A percentile compares a stretch with the other conserved stretches of the same genome.
These are phyloP conservation scores for Brettanomyces sp. DNA, from an alignment of 805 yeast species.

Conservation along the genomic window DNA sequence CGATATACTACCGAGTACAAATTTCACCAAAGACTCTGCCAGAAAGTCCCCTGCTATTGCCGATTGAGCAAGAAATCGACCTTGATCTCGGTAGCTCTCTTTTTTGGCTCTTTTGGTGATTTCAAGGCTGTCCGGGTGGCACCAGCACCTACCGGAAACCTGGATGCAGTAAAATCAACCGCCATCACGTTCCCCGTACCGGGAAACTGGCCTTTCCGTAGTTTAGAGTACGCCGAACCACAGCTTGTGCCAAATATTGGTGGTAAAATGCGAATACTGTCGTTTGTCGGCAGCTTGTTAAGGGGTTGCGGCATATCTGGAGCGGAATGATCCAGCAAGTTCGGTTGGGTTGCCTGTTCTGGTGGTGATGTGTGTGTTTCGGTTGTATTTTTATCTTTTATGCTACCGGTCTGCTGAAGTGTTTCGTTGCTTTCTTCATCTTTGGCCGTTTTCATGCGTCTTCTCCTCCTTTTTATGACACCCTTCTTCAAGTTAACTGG, in stretches of 20 bases:
- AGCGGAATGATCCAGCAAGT: not conserved
- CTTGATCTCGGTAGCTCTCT: not conserved
- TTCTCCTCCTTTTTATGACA: slow-evolving; percentile 66
- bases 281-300: not conserved
- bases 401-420: not conserved
- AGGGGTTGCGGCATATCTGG: not conserved
- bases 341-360: not conserved
- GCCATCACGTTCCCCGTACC: too few relatives aligned
- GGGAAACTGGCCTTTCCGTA: too few relatives aligned
- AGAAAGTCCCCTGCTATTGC: not conserved
- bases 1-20: too few relatives aligned
- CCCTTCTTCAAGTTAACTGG: slow-evolving; percentile 57
- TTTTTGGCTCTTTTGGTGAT: not conserved
- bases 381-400: not conserved
- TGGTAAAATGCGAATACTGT: too few relatives aligned
- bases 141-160: too few relatives aligned
- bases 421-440: too few relatives aligned
- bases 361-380: not conserved
- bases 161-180: too few relatives aligned
- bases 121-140: too few relatives aligned
- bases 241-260: too few relatives aligned
- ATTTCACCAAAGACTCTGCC: too few relatives aligned
- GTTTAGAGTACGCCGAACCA: too few relatives aligned
- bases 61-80: not conserved
- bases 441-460: slow-evolving; percentile 18